Conservation (phyloP, 129 eudicot species). For the Flaveria trinervia region DNA sequence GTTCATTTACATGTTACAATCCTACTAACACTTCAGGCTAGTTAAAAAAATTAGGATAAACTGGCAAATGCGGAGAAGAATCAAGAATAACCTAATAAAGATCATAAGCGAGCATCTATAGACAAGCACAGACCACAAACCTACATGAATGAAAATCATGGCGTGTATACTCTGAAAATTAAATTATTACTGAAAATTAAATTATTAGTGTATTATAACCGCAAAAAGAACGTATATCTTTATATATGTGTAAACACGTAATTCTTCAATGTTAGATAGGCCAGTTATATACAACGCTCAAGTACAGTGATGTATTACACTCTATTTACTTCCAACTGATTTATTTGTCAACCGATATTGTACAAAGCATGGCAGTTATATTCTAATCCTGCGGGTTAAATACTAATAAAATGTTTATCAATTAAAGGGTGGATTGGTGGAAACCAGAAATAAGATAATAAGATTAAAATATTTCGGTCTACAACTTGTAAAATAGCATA, state of each 20-base stretch:
- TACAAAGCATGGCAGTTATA: not conserved
- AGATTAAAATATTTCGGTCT: not conserved
- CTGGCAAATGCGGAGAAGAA: not conserved
- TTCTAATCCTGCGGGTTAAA: not conserved
- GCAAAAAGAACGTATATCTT: not conserved
- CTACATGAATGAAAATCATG: no score
- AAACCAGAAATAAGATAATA: not conserved
- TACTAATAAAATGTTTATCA: not conserved
- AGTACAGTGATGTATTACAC: not conserved
- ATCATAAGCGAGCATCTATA: not conserved
- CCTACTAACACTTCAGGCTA: no score
- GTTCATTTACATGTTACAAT: not conserved
- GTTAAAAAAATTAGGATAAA: not conserved
- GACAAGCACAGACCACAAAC: no score
- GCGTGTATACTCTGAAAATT: not conserved
- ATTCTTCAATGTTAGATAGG: not conserved
- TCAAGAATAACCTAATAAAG: not conserved
- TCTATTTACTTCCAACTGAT: slow-evolving; percentile 1
- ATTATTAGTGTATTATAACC: not conserved
- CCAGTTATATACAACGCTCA: not conserved
- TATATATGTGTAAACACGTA: not conserved
- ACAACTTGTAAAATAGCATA: no score
- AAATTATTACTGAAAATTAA: not conserved
- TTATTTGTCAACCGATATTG: not conserved
- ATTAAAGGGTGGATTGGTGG: not conserved